Evolutionary conservation across 2,329 filamentous ascomycete species (phyloP).

Genomic region (Colletotrichum lupini): DNA sequence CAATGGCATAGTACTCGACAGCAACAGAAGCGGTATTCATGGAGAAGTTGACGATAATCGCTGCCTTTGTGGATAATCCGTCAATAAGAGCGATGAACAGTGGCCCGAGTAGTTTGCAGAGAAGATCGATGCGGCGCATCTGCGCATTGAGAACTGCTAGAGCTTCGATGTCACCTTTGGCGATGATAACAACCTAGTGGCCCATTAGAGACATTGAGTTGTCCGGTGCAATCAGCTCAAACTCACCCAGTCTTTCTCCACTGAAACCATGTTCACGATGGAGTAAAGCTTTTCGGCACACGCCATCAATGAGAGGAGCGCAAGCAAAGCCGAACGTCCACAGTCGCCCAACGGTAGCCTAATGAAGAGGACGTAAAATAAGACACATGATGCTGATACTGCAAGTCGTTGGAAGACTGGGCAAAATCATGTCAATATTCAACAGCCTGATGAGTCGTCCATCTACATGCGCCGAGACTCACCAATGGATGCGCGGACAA

Average conservation of each 20-base stretch:
- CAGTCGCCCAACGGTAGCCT: neutral
- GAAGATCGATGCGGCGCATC: slow-evolving; percentile 72
- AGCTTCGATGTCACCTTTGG: slow-evolving; percentile 12
- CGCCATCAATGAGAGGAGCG: slow-evolving; percentile 8
- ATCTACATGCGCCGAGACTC: neutral
- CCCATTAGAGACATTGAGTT: neutral
- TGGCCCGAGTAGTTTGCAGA: slow-evolving; percentile 69
- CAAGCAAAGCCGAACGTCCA: neutral
- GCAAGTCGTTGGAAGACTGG: slow-evolving; percentile 39
- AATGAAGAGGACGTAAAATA: slow-evolving; percentile 16
- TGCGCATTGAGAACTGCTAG: slow-evolving; percentile 60
- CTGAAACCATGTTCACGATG: slow-evolving; percentile 73
- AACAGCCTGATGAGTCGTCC: accelerated
- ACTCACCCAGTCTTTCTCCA: slow-evolving; percentile 77
- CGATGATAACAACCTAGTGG: slow-evolving; percentile 53
- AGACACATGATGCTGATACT: slow-evolving; percentile 25
- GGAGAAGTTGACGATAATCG: slow-evolving; percentile 59
- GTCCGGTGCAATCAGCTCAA: accelerated
- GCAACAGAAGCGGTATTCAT: slow-evolving; percentile 61
- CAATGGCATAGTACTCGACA: slow-evolving; percentile 65
- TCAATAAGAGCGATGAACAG: slow-evolving; percentile 65
- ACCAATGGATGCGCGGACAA: slow-evolving; percentile 49
- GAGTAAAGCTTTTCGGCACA: slow-evolving; percentile 76
- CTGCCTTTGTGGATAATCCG: slow-evolving; percentile 56
- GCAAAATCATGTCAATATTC: neutral